A percentile compares a stretch with the other conserved stretches of the same genome.
phyloP scores from a whole-genome alignment of 768 basidiomycete species.

The Phallus indusiatus region DNA sequence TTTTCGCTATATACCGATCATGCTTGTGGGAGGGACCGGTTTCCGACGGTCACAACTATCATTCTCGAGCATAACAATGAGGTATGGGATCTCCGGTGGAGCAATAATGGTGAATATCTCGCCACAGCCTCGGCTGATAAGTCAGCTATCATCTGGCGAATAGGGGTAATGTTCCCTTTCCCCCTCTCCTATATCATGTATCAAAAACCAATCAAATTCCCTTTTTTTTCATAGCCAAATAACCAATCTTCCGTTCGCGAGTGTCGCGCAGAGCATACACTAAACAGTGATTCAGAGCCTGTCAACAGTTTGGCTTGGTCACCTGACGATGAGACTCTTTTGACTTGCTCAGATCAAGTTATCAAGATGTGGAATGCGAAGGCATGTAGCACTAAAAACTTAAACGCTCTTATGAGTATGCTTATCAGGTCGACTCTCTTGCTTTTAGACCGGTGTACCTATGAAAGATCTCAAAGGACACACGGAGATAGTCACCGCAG shows the following conservation, averaged over 20 bases:
- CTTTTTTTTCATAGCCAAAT: conserved; percentile 30
- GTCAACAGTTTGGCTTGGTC: conserved; percentile 91
- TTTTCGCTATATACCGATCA: conserved; percentile 89
- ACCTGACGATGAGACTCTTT: conserved; percentile 70
- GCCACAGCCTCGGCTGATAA: conserved; percentile 87
- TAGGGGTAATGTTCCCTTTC: conserved; percentile 42
- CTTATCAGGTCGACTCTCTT: conserved; percentile 2
- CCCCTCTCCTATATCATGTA: conserved; percentile 4
- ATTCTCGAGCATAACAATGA: conserved; percentile 87
- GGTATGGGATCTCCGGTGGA: conserved; percentile 96
- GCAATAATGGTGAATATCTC: conserved; percentile 73
- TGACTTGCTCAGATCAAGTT: conserved; percentile 71
- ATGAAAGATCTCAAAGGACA: conserved; percentile 61
- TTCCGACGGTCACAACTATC: conserved; percentile 80
- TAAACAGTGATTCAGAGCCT: conserved; percentile 70
- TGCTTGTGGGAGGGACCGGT: conserved; percentile 66
- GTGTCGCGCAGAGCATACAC: conserved; percentile 46
- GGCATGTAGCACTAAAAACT: conserved; percentile 35
- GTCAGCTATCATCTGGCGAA: conserved; percentile 81
- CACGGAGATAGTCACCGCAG: conserved; percentile 72
- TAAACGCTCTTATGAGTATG: conserved; percentile 1
- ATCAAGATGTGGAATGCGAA: conserved; percentile 88
- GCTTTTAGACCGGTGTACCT: conserved; percentile 60
- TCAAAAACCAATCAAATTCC: conserved; percentile 12
- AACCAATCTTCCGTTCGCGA: conserved; percentile 43